Percentiles rank a stretch among this genome's conserved stretches.
These are phyloP conservation scores for Drechslerella coelobrocha DNA, from an alignment of 2,329 filamentous ascomycete species.

Conservation along the genomic window DNA sequence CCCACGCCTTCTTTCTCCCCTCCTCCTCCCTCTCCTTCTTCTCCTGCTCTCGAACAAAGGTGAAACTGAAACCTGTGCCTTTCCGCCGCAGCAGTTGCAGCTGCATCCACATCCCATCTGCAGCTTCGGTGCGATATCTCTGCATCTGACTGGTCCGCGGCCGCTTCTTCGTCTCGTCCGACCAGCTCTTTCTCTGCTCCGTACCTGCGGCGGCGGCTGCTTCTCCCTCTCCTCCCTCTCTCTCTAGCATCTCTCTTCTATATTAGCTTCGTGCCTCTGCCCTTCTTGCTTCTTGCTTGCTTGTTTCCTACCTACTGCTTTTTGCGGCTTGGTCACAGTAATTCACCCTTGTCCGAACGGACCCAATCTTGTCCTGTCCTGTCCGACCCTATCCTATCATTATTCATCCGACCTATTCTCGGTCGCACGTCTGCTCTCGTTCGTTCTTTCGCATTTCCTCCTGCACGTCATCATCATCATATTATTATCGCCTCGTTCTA, in stretches of 20 bases:
- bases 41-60: slow-evolving; percentile 41
- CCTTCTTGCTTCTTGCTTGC: not conserved
- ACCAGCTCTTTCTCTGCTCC: slow-evolving; percentile 1
- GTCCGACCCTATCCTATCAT: not conserved
- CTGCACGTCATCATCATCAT: slow-evolving; percentile 37
- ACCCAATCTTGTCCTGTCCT: not conserved
- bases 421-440: not conserved
- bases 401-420: not conserved
- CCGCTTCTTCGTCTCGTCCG: slow-evolving; percentile 3
- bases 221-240: not conserved
- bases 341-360: slow-evolving; percentile 3
- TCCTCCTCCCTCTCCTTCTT: slow-evolving; percentile 2
- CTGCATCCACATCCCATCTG: slow-evolving; percentile 3
- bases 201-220: slow-evolving; percentile 2
- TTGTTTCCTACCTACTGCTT: not conserved
- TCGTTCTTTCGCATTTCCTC: not conserved
- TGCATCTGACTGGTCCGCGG: slow-evolving; percentile 8
- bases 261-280: not conserved
- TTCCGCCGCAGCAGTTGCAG: slow-evolving; percentile 16
- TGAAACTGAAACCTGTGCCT: slow-evolving; percentile 50
- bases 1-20: slow-evolving; percentile 36
- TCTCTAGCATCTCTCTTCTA: not conserved
- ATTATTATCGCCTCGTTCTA: not conserved
- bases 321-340: no score
- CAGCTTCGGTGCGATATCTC: slow-evolving; percentile 7